phyloP scores from a whole-genome alignment of 2,329 filamentous ascomycete species.

The Pyrenochaeta sp. region DNA sequence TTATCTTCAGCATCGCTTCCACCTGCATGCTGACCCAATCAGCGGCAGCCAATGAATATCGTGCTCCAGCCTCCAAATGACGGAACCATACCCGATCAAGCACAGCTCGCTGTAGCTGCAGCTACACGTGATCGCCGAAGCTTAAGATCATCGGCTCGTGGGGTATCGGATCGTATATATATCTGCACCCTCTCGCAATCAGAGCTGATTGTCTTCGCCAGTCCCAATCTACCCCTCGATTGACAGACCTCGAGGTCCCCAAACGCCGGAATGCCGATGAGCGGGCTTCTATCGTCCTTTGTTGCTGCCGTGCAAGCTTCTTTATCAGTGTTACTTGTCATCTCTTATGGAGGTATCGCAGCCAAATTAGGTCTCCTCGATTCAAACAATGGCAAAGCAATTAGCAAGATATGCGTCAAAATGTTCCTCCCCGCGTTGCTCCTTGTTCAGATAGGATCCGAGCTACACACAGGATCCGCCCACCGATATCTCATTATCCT shows the following conservation, averaged over 20 bases:
- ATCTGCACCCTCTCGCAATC: not conserved
- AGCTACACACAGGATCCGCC: slow-evolving; percentile 57
- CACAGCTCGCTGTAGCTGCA: slow-evolving; percentile 5
- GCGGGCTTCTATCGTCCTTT: slow-evolving; percentile 49
- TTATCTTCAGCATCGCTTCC: not conserved
- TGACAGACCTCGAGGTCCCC: not conserved
- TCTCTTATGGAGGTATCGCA: slow-evolving; percentile 60
- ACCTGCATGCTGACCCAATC: slow-evolving; percentile 13
- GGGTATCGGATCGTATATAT: not conserved
- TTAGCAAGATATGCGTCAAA: slow-evolving; percentile 61
- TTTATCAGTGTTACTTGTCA: slow-evolving; percentile 62
- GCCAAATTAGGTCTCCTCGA: slow-evolving; percentile 58
- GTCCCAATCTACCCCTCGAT: not conserved
- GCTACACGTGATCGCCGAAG: slow-evolving; percentile 8
- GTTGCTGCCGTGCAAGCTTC: slow-evolving; percentile 64
- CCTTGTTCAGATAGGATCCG: slow-evolving; percentile 61
- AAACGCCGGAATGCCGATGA: not conserved
- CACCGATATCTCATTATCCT: slow-evolving; percentile 58
- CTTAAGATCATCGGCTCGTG: slow-evolving; percentile 1
- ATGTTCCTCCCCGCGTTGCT: slow-evolving; percentile 63
- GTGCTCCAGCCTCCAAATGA: slow-evolving; percentile 20
- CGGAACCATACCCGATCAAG: slow-evolving; percentile 12
- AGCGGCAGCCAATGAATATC: slow-evolving; percentile 13
- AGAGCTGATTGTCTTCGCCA: too few species aligned
- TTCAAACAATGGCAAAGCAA: slow-evolving; percentile 59